A percentile compares a stretch with the other conserved stretches of the same genome.
Evolutionary conservation across 1,139 yeast species (phyloP).

Genomic region (Casaregolazyma suthepensis): DNA sequence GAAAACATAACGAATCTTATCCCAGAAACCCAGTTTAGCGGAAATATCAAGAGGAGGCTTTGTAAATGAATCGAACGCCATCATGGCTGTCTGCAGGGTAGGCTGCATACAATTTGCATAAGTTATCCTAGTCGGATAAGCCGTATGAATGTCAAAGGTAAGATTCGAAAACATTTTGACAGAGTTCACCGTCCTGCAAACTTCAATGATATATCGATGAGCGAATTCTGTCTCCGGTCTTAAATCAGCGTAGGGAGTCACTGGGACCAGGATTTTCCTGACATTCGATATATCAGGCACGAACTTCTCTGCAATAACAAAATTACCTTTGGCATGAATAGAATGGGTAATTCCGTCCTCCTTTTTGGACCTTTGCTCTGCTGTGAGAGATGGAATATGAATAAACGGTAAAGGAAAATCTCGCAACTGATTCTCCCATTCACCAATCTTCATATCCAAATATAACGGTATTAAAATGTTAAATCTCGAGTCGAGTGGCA

Average conservation of each 20-base stretch:
- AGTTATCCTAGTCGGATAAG: constrained; percentile 58
- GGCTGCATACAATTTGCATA: constrained; percentile 89
- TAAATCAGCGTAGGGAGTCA: constrained; percentile 41
- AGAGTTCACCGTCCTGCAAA: constrained; percentile 72
- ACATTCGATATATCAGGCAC: constrained; percentile 43
- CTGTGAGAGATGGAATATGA: constrained; percentile 36
- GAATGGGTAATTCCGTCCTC: constrained; percentile 23
- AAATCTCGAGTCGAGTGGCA: constrained; percentile 63
- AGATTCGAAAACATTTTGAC: constrained; percentile 67
- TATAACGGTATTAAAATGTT: constrained; percentile 63
- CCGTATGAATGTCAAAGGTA: constrained; percentile 49
- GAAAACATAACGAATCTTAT: constrained; percentile 53
- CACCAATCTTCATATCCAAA: constrained; percentile 44
- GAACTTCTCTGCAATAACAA: constrained; percentile 53
- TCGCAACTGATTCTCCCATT: constrained; percentile 50
- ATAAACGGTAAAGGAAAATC: constrained; percentile 63
- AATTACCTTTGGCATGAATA: constrained; percentile 42
- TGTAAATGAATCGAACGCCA: constrained; percentile 75
- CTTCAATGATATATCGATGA: constrained; percentile 49
- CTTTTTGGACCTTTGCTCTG: constrained; percentile 26
- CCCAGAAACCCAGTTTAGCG: constrained; percentile 77
- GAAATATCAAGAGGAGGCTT: constrained; percentile 82
- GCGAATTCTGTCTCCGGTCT: constrained; percentile 31
- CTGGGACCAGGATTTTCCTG: constrained; percentile 57
- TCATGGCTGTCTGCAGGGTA: constrained; percentile 75